Percentiles rank a stretch among this genome's conserved stretches.
Conservation (phyloP, 129 eudicot species). For the Apium graveolens region DNA sequence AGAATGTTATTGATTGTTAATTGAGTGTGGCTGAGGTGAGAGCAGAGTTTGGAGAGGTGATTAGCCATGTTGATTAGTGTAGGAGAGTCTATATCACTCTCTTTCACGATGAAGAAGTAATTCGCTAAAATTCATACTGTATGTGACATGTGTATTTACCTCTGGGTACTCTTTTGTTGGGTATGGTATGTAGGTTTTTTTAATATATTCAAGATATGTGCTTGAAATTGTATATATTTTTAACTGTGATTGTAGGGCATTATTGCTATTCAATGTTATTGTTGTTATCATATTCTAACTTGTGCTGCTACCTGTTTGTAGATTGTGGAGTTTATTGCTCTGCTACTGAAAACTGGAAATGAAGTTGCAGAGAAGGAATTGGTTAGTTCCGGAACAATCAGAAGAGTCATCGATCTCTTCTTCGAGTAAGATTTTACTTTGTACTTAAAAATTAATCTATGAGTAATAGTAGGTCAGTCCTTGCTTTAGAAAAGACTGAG, state of each 20-base stretch:
- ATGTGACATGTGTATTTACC: not conserved
- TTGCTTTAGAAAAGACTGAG: not conserved
- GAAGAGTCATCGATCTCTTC: slow-evolving; percentile 74
- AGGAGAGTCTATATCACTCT: not conserved
- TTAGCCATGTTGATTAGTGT: not conserved
- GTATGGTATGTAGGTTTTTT: not conserved
- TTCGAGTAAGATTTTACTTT: slow-evolving; percentile 53
- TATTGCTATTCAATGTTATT: slow-evolving; percentile 60
- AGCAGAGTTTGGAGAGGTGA: not conserved
- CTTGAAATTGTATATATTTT: slow-evolving; percentile 12
- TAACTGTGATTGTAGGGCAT: slow-evolving; percentile 60
- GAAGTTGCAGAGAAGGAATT: slow-evolving; percentile 79
- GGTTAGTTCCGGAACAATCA: slow-evolving; percentile 66
- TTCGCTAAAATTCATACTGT: too few relatives aligned
- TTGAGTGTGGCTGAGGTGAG: not conserved
- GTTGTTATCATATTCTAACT: slow-evolving; percentile 22
- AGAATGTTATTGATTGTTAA: too few relatives aligned
- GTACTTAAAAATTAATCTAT: not conserved
- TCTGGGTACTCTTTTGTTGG: not conserved
- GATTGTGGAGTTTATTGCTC: slow-evolving; percentile 85
- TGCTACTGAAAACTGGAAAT: slow-evolving; percentile 69
- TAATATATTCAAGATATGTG: not conserved
- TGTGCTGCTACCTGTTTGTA: slow-evolving; percentile 24
- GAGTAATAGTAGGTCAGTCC: not conserved
- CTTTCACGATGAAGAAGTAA: not conserved